These are phyloP conservation scores for Carnegiea gigantea DNA, from an alignment of 179 eudicot genomes.

Conservation along the genomic window DNA sequence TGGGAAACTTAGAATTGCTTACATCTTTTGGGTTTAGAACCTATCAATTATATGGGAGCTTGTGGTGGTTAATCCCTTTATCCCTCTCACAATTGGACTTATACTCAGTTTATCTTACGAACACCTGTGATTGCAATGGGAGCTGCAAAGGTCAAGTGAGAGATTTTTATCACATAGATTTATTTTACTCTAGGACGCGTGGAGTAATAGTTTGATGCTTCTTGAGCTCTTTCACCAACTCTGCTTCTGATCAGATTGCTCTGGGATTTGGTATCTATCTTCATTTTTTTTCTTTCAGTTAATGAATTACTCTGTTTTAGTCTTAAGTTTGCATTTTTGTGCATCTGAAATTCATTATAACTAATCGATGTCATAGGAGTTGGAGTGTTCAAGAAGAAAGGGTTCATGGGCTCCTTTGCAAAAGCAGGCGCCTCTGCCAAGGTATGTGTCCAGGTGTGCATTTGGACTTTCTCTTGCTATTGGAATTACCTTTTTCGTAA, in stretches of 20 bases:
- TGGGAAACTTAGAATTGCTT: not conserved
- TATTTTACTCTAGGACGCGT: not conserved
- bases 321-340: not conserved
- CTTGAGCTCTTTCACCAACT: not conserved
- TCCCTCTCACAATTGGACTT: not conserved
- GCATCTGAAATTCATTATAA: not conserved
- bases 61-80: not conserved
- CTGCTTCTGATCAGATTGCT: not conserved
- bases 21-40: too few relatives aligned
- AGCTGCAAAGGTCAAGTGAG: not conserved
- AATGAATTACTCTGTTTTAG: not conserved
- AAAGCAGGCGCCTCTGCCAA: constrained; percentile 81
- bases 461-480: not conserved
- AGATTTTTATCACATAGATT: not conserved
- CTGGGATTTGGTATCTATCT: too few relatives aligned
- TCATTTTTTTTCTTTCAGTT: too few relatives aligned
- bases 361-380: constrained; percentile 46
- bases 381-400: constrained; percentile 74
- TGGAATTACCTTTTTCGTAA: not conserved
- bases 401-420: constrained; percentile 78
- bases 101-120: not conserved
- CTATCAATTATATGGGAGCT: too few relatives aligned
- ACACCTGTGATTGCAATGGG: not conserved
- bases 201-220: not conserved
- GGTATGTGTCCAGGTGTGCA: constrained; percentile 32